Conservation (phyloP, 106 monocot genomes). For the Dioscorea zingiberensis region DNA sequence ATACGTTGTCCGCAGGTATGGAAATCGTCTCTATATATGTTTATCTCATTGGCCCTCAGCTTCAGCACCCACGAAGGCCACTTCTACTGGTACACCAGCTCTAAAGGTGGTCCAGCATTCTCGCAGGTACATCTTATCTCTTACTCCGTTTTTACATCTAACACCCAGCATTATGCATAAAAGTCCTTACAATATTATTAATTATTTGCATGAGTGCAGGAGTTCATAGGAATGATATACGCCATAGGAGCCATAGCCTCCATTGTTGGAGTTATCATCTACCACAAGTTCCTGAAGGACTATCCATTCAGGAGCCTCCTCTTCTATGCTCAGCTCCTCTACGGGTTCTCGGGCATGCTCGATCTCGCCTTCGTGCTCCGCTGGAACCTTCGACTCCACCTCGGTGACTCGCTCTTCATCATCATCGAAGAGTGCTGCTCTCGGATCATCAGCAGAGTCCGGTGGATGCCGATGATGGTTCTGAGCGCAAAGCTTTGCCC, state of each 20-base stretch:
- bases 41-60: conserved; percentile 59
- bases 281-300: conserved; percentile 59
- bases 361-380: conserved; percentile 70
- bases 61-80: conserved; percentile 66
- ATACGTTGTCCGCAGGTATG: conserved; percentile 52
- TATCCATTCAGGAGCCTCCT: conserved; percentile 52
- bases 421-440: conserved; percentile 48
- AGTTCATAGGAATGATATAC: conserved; percentile 56
- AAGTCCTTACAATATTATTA: background rate
- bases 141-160: background rate
- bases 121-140: conserved; percentile 46
- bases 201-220: conserved; percentile 22
- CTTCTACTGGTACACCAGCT: conserved; percentile 81
- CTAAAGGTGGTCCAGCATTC: conserved; percentile 63
- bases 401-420: conserved; percentile 53
- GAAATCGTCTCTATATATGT: conserved; percentile 79
- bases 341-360: conserved; percentile 49
- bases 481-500: conserved; percentile 66
- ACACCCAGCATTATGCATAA: background rate
- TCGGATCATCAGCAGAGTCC: conserved; percentile 30
- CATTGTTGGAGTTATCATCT: conserved; percentile 63
- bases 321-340: conserved; percentile 60
- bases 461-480: conserved; percentile 71
- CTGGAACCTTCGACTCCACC: conserved; percentile 41
- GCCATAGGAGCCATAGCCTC: conserved; percentile 68